A percentile compares a stretch with the other conserved stretches of the same genome.
phyloP scores from a whole-genome alignment of 1,284 basidiomycete species.

The Apiotrichum akiyoshidainum region DNA sequence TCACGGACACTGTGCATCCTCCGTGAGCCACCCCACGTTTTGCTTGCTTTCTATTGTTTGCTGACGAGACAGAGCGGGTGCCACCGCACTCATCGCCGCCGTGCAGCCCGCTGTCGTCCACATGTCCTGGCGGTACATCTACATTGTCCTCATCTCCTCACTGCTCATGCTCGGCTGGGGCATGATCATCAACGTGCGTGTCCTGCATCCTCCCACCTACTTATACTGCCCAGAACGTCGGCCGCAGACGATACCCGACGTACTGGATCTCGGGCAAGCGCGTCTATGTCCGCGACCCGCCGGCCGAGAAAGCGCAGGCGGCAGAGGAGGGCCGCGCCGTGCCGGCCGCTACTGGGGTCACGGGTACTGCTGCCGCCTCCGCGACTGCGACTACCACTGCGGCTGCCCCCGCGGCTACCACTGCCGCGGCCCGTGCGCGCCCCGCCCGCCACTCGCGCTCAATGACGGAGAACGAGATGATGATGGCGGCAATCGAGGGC shows the following conservation, averaged over 20 bases:
- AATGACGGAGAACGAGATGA: constrained; percentile 1
- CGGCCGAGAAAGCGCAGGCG: neutral
- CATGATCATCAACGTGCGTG: constrained; percentile 54
- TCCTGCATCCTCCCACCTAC: neutral
- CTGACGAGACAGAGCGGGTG: constrained; percentile 52
- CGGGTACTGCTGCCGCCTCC: no score
- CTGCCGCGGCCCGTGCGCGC: no score
- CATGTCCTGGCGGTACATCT: constrained; percentile 63
- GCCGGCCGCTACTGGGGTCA: no score
- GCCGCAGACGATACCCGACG: constrained; percentile 57
- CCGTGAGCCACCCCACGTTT: constrained; percentile 45
- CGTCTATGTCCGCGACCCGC: constrained; percentile 12
- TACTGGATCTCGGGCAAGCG: constrained; percentile 52
- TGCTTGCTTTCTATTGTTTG: neutral
- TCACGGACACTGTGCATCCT: constrained; percentile 61
- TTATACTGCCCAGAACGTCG: constrained; percentile 52
- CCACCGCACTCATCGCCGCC: constrained; percentile 56
- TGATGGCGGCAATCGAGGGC: constrained; percentile 15
- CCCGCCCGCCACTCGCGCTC: no score
- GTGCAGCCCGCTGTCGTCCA: constrained; percentile 54
- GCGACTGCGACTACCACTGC: neutral
- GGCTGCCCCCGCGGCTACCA: neutral
- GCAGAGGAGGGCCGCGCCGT: constrained; percentile 6
- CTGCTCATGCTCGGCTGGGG: constrained; percentile 57
- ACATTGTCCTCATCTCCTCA: constrained; percentile 59